Conservation (phyloP, 202 grass and related monocot species). For the Hordeum pubiflorum region DNA sequence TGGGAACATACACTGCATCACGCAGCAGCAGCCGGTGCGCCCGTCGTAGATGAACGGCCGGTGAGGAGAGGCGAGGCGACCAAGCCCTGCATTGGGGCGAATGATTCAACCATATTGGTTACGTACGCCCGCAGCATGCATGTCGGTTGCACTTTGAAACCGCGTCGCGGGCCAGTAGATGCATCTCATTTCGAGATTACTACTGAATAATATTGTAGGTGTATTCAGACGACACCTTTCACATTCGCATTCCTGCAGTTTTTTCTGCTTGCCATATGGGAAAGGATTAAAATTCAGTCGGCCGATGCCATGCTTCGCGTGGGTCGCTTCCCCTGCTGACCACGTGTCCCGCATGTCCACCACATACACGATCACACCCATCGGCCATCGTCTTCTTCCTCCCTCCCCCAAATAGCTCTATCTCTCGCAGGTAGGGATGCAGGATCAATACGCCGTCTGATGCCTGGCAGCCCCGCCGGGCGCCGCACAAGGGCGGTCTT, state of each 20-base stretch:
- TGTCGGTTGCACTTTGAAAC: neutral
- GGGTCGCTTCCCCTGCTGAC: too few species aligned
- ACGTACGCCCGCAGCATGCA: neutral
- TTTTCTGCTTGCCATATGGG: too few species aligned
- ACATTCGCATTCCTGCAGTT: neutral
- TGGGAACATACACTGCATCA: constrained; percentile 91
- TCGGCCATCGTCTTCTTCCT: too few species aligned
- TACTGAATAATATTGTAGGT: neutral
- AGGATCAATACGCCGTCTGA: too few species aligned
- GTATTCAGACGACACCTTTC: neutral
- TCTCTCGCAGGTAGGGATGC: too few species aligned
- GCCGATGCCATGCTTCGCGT: too few species aligned
- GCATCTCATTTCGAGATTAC: neutral
- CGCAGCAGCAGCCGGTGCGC: constrained; percentile 70
- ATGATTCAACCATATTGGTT: neutral
- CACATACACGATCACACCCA: too few species aligned
- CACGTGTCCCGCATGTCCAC: too few species aligned
- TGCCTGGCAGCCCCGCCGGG: too few species aligned
- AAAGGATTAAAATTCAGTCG: too few species aligned
- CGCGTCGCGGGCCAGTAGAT: neutral
- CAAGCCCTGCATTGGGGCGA: neutral
- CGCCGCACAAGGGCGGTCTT: too few species aligned
- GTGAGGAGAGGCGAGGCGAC: neutral
- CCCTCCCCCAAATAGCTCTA: too few species aligned
- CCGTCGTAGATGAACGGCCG: neutral